Base-by-base conservation (phyloP, 2,329 filamentous ascomycete species). In the Aspergillus tubingensis region DNA sequence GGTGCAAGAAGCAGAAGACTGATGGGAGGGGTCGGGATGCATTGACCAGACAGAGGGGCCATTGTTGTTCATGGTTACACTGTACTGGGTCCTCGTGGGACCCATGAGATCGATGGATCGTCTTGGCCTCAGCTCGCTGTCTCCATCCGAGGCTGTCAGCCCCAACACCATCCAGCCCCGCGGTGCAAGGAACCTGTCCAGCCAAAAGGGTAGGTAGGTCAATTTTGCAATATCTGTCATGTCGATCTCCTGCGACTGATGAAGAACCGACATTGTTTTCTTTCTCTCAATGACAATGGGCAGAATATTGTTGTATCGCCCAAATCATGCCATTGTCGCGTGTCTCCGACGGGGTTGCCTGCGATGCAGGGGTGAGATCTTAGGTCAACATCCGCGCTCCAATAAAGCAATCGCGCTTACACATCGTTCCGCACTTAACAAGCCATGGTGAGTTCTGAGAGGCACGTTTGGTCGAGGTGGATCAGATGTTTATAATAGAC, bases 191-290 rank as follows among this genome's bases (percentile, higher is more conserved):
- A 6, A 36, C 1, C 2, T 15, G 32, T 13, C 11, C 5, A 11
- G 2, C 5, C 2, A 36, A 36, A 11, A 36, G 7, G 25, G 0
- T 27, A 27, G 8, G 25, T 25, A 25, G 23, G 23, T 2, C 1
- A 25, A 2, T 7, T 8, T 0, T 25, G 0, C 0, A 2, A 0
- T 25, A 7, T 0, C 8, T 0, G 0, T 25, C 25, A 27, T 27
- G 32, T 36, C 32, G 32, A 36, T 15, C 32, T 0, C 5, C 32
- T 36, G 32, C 11, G 10, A 30, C 10, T 30, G 8, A 17, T 19
- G 17, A 43, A 17, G 8, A 8, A 1, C 41, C 1, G 41, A 1
- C 6, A 11, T 10, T n/a, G 10, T 5, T 5, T 43, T 10, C 41
- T 21, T 5, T 5, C 8, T 0, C 41, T 44, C 10, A 6, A 5